These are phyloP conservation scores for Heterobasidion parviporum DNA, from an alignment of 1,284 basidiomycete genomes.

Conservation along the genomic window DNA sequence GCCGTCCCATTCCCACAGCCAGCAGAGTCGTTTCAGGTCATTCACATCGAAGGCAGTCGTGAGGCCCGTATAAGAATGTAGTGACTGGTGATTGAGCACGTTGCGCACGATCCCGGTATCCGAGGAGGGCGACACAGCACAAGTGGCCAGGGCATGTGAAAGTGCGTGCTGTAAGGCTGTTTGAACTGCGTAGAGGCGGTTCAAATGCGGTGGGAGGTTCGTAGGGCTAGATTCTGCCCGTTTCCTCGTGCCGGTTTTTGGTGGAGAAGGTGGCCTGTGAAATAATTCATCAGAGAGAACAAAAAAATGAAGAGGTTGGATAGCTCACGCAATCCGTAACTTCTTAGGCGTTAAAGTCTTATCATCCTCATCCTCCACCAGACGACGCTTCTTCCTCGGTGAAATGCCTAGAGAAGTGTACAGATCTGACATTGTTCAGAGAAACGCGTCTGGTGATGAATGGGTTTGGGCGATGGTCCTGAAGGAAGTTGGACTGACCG, in stretches of 20 bases:
- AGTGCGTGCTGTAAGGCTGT: slow-evolving; percentile 68
- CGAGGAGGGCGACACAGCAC: slow-evolving; percentile 64
- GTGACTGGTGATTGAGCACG: slow-evolving; percentile 68
- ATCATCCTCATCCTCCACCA: slow-evolving; percentile 42
- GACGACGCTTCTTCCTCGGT: slow-evolving; percentile 55
- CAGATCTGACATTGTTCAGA: slow-evolving; percentile 45
- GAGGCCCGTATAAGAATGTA: slow-evolving; percentile 61
- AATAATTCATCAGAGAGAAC: not conserved
- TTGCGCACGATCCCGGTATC: slow-evolving; percentile 68
- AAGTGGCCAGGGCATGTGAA: slow-evolving; percentile 75
- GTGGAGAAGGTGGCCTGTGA: slow-evolving; percentile 47
- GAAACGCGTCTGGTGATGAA: not conserved
- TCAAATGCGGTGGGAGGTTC: slow-evolving; percentile 48
- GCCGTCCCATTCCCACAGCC: slow-evolving; percentile 84
- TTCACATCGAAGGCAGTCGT: slow-evolving; percentile 52
- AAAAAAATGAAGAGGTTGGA: not conserved
- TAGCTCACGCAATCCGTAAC: slow-evolving; percentile 44
- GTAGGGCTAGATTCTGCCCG: slow-evolving; percentile 12
- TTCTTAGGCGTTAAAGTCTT: slow-evolving; percentile 57
- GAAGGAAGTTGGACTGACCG: not conserved
- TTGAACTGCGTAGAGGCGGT: slow-evolving; percentile 53
- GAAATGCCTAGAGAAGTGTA: slow-evolving; percentile 55
- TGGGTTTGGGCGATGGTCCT: no score
- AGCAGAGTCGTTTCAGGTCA: slow-evolving; percentile 68
- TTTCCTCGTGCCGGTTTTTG: slow-evolving; percentile 31